Percentiles rank a stretch among this genome's conserved stretches.
phyloP scores from a whole-genome alignment of 208 protist genomes.

The Leishmania gerbilli region DNA sequence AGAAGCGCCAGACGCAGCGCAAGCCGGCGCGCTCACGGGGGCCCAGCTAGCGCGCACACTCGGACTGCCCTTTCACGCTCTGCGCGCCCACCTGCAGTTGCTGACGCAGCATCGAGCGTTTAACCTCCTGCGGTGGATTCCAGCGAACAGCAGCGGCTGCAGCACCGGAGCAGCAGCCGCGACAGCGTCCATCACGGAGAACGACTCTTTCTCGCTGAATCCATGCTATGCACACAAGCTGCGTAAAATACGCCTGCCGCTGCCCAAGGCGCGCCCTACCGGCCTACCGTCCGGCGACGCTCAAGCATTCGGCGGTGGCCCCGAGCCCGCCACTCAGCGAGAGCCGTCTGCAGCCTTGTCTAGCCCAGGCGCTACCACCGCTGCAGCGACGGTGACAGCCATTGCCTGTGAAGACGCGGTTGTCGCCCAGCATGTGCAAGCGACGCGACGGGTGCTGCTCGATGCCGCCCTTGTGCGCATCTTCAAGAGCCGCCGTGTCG shows the following conservation, averaged over 20 bases:
- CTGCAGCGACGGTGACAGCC: neutral
- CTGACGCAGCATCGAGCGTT: constrained; percentile 33
- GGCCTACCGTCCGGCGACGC: constrained; percentile 11
- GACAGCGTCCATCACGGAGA: constrained; percentile 22
- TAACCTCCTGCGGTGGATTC: constrained; percentile 19
- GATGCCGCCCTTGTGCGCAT: constrained; percentile 70
- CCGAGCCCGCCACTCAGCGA: neutral
- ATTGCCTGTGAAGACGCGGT: constrained; percentile 12
- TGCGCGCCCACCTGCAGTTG: constrained; percentile 29
- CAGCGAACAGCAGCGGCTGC: constrained; percentile 1
- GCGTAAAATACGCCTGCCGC: constrained; percentile 55
- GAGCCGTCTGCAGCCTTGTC: neutral
- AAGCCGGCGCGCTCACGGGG: constrained; percentile 23
- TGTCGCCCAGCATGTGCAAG: constrained; percentile 30
- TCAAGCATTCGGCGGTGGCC: neutral
- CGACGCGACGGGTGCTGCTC: constrained; percentile 43
- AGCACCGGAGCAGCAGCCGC: neutral
- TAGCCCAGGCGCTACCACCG: neutral
- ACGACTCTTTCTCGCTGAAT: constrained; percentile 58
- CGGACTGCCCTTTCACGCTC: constrained; percentile 28
- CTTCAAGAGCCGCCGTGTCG: constrained; percentile 65
- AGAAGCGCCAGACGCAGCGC: neutral
- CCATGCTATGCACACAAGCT: constrained; percentile 49
- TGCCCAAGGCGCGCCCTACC: constrained; percentile 27
- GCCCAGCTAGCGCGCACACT: constrained; percentile 17